Conservation (phyloP, 1,139 yeast genomes). For the Yamadazyma sp. region DNA sequence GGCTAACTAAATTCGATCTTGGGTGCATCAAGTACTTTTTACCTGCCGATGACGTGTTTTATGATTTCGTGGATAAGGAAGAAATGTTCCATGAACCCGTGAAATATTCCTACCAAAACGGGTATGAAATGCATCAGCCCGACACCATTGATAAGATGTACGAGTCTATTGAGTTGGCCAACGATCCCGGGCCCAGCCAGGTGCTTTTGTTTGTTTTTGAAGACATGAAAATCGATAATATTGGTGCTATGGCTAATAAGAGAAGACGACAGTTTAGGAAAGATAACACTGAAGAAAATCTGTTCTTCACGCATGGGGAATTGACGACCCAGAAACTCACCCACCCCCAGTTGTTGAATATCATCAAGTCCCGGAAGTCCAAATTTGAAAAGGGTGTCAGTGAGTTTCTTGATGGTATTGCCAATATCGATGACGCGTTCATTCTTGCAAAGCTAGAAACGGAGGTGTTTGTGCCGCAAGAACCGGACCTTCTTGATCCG, state of each 20-base stretch:
- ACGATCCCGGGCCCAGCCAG: constrained; percentile 32
- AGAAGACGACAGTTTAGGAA: constrained; percentile 16
- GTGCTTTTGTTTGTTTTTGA: constrained; percentile 73
- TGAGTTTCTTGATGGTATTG: constrained; percentile 28
- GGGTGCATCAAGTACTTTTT: constrained; percentile 63
- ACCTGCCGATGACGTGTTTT: constrained; percentile 66
- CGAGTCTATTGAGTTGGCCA: constrained; percentile 20
- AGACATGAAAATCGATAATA: constrained; percentile 57
- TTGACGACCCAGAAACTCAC: constrained; percentile 16
- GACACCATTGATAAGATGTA: constrained; percentile 33
- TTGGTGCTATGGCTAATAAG: constrained; percentile 28
- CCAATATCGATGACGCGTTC: constrained; percentile 9
- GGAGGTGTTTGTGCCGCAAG: constrained; percentile 49
- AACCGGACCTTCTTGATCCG: constrained; percentile 31
- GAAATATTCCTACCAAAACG: constrained; percentile 42
- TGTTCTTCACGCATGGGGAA: constrained; percentile 15
- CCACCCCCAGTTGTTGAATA: constrained; percentile 45
- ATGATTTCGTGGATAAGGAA: constrained; percentile 72
- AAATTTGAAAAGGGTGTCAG: constrained; percentile 50
- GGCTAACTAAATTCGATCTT: constrained; percentile 48
- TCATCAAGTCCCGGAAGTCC: constrained; percentile 58
- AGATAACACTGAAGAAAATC: constrained; percentile 11
- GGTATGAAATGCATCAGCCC: constrained; percentile 39
- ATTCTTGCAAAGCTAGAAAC: constrained; percentile 25
- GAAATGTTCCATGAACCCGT: constrained; percentile 44